These are phyloP conservation scores for Lactarius vividus DNA, from an alignment of 768 basidiomycete species.

Conservation along the genomic window DNA sequence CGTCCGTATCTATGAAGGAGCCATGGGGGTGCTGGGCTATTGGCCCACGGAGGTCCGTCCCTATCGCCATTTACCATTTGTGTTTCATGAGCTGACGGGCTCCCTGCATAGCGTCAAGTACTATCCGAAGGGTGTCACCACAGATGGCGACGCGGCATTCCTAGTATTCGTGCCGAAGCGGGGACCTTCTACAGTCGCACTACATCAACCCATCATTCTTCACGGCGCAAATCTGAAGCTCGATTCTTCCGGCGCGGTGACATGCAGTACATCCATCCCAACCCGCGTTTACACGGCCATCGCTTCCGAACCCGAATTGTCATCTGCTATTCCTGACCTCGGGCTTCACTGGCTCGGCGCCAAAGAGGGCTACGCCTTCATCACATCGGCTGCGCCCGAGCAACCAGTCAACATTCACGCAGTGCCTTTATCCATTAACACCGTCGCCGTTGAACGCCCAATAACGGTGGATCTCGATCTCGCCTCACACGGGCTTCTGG, in stretches of 20 bases:
- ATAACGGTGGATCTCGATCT: slow-evolving; percentile 18
- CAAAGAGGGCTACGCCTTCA: slow-evolving; percentile 21
- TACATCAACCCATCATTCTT: slow-evolving; percentile 27
- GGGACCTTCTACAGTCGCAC: slow-evolving; percentile 20
- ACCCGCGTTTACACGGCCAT: slow-evolving; percentile 25
- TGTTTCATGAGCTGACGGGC: neutral
- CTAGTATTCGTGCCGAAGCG: slow-evolving; percentile 24
- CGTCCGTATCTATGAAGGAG: slow-evolving; percentile 27
- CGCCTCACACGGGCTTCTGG: slow-evolving; percentile 10
- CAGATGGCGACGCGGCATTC: slow-evolving; percentile 21
- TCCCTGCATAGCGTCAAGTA: slow-evolving; percentile 20
- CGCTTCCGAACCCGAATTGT: slow-evolving; percentile 15
- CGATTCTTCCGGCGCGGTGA: slow-evolving; percentile 12
- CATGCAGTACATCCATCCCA: slow-evolving; percentile 12
- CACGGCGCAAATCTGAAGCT: slow-evolving; percentile 24
- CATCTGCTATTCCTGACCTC: slow-evolving; percentile 19
- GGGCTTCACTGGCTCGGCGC: slow-evolving; percentile 27
- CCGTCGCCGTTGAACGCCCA: slow-evolving; percentile 9
- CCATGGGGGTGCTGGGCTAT: slow-evolving; percentile 37
- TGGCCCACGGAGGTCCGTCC: slow-evolving; percentile 27
- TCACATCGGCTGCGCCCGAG: slow-evolving; percentile 18
- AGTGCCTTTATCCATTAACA: slow-evolving; percentile 18
- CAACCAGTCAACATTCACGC: slow-evolving; percentile 18
- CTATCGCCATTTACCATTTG: neutral
- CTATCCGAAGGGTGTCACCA: slow-evolving; percentile 13